phyloP scores from a whole-genome alignment of 1,284 basidiomycete species.

The Cutaneotrichosporon daszewskae region DNA sequence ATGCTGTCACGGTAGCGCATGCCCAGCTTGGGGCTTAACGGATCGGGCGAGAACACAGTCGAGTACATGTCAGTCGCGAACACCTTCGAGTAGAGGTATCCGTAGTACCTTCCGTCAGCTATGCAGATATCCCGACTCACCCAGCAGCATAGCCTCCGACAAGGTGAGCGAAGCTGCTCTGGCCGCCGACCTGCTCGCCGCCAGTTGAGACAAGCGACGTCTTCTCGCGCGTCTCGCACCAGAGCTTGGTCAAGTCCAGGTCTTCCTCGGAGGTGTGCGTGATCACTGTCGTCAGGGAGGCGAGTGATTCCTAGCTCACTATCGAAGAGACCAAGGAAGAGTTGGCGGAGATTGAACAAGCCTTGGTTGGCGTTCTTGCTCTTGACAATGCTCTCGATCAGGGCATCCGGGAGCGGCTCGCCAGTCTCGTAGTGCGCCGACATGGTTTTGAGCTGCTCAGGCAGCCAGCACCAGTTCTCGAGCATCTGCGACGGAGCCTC shows the following conservation, averaged over 20 bases:
- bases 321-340: constrained; percentile 19
- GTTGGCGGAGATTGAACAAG: constrained; percentile 20
- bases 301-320: too few species aligned
- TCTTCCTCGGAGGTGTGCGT: constrained; percentile 21
- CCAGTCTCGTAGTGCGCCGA: constrained; percentile 18
- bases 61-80: constrained; percentile 21
- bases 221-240: constrained; percentile 18
- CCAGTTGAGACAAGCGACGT: constrained; percentile 14
- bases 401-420: constrained; percentile 17
- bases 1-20: constrained; percentile 17
- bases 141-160: constrained; percentile 13
- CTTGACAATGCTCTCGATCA: constrained; percentile 18
- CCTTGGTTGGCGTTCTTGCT: constrained; percentile 20
- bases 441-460: constrained; percentile 21
- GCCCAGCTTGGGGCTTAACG: constrained; percentile 14
- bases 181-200: constrained; percentile 19
- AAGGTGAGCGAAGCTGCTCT: constrained; percentile 17
- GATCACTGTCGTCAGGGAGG: constrained; percentile 9
- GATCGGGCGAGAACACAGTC: constrained; percentile 13
- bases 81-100: constrained; percentile 18
- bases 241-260: constrained; percentile 18
- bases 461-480: constrained; percentile 63
- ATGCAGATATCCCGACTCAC: not conserved
- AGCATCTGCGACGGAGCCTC: constrained; percentile 85
- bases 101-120: constrained; percentile 13